phyloP scores from a whole-genome alignment of 176 grass and related monocot species.

The Zoysia pacifica region DNA sequence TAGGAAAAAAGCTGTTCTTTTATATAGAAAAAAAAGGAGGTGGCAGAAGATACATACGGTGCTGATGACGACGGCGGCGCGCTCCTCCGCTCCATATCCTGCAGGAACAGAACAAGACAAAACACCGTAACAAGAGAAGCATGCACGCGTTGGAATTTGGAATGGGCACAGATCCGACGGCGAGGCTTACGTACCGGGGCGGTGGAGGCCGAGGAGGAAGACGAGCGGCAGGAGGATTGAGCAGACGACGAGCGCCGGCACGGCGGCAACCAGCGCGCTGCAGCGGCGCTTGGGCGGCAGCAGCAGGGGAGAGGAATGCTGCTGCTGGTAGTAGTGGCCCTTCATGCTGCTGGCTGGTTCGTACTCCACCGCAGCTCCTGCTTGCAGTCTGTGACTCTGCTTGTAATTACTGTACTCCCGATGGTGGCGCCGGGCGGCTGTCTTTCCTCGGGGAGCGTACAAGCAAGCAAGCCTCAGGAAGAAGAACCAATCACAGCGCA shows the following conservation, averaged over 20 bases:
- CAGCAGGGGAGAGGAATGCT: neutral
- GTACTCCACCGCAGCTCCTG: neutral
- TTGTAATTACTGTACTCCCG: neutral
- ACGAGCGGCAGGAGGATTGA: constrained; percentile 72
- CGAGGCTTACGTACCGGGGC: constrained; percentile 33
- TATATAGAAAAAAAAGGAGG: neutral
- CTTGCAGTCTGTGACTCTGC: neutral
- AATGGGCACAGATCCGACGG: constrained; percentile 26
- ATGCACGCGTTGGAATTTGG: too few species aligned
- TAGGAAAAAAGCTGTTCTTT: neutral
- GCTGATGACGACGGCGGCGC: constrained; percentile 48
- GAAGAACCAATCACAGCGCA: neutral
- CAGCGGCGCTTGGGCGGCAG: constrained; percentile 59
- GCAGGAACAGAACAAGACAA: neutral
- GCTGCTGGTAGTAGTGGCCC: neutral
- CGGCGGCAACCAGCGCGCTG: constrained; percentile 49
- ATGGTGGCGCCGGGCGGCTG: neutral
- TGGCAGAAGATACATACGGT: constrained; percentile 2
- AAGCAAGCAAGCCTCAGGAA: neutral
- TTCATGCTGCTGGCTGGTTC: neutral
- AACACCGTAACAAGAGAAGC: neutral
- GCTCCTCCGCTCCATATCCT: constrained; percentile 47
- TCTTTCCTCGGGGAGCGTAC: neutral
- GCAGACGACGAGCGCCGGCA: constrained; percentile 69
- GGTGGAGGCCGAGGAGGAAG: constrained; percentile 78